A percentile compares a stretch with the other conserved stretches of the same genome.
phyloP scores from a whole-genome alignment of 352 stramenopile species.

The Phytophthora macrochlamydospora region DNA sequence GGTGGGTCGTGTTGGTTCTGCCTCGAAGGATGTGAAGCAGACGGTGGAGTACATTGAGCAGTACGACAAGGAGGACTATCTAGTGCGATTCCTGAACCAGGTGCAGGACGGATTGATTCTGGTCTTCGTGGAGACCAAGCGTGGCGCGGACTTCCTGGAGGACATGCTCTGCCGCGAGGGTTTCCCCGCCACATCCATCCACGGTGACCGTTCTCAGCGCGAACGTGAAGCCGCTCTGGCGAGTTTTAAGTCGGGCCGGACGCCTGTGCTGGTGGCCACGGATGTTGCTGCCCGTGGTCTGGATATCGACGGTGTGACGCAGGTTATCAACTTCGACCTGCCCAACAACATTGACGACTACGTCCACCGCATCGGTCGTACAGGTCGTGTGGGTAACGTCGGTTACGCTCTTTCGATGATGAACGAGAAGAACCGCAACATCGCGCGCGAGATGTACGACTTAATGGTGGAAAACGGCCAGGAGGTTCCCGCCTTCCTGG shows the following conservation, averaged over 20 bases:
- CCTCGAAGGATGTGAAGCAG: conserved; percentile 98
- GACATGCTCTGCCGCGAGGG: conserved; percentile 93
- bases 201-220: conserved; percentile 97
- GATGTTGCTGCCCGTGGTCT: conserved; percentile 98
- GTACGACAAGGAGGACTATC: conserved; percentile 95
- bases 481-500: conserved; percentile 94
- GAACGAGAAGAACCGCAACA: conserved; percentile 98
- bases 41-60: conserved; percentile 97
- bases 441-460: conserved; percentile 97
- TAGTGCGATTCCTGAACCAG: conserved; percentile 96
- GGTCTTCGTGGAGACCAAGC: conserved; percentile 99
- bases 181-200: conserved; percentile 95
- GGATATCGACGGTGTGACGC: conserved; percentile 98
- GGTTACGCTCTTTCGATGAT: conserved; percentile 98
- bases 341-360: conserved; percentile 99
- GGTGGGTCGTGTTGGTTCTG: conserved; percentile 97
- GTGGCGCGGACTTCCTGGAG: conserved; percentile 96
- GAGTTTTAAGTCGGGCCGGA: conserved; percentile 92
- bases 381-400: conserved; percentile 97
- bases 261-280: conserved; percentile 97
- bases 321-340: conserved; percentile 98
- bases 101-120: conserved; percentile 93
- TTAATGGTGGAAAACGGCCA: conserved; percentile 96
- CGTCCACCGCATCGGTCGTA: conserved; percentile 99
- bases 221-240: conserved; percentile 94